A percentile compares a stretch with the other conserved stretches of the same genome.
phyloP scores from a whole-genome alignment of 305 asterid species.

The Solanum hybrid region DNA sequence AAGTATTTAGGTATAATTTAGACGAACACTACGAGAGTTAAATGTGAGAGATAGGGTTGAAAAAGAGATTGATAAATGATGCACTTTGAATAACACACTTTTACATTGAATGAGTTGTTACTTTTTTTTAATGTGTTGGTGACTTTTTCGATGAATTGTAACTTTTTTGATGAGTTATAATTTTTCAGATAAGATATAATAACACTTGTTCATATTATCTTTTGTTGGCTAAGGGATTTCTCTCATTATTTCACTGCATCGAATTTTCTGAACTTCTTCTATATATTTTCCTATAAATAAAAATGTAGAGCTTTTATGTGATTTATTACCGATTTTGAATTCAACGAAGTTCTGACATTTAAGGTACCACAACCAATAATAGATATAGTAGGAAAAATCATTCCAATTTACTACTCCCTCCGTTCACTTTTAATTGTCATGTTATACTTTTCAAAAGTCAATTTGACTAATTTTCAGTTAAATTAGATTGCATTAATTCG shows the following conservation, averaged over 20 bases:
- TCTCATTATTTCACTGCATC: neutral
- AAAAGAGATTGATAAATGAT: neutral
- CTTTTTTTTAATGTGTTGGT: too few species aligned
- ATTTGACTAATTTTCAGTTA: too few species aligned
- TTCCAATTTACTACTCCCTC: too few species aligned
- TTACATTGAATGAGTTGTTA: neutral
- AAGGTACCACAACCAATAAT: neutral
- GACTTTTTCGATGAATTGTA: too few species aligned
- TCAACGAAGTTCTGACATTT: neutral
- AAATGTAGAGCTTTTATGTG: too few species aligned
- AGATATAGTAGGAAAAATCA: neutral
- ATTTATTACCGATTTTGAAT: too few species aligned
- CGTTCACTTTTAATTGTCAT: too few species aligned
- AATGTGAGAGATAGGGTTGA: neutral
- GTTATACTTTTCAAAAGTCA: too few species aligned
- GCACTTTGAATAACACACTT: neutral
- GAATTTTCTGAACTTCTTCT: neutral
- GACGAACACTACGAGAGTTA: neutral
- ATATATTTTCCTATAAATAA: too few species aligned
- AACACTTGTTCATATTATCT: neutral
- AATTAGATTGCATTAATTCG: too few species aligned
- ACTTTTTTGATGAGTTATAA: neutral
- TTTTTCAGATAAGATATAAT: neutral
- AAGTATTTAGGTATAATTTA: too few species aligned
- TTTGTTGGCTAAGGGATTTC: neutral